Percentiles rank a stretch among this genome's conserved stretches.
phyloP scores from a whole-genome alignment of 2,329 filamentous ascomycete species.

The Talaromyces piceae region DNA sequence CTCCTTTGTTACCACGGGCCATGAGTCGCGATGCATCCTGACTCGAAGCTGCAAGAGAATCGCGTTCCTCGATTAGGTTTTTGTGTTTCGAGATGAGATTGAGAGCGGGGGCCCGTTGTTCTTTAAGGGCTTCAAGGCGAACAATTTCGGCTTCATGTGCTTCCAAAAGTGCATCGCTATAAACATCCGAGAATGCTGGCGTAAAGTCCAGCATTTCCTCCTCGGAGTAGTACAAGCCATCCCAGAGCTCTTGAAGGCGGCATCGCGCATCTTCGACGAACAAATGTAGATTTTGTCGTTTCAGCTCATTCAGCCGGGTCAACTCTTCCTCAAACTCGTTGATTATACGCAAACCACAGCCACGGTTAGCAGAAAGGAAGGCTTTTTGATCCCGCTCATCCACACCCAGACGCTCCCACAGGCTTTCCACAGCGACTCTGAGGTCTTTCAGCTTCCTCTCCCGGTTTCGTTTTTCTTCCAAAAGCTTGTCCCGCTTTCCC shows the following conservation, averaged over 20 bases:
- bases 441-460: slow-evolving; percentile 74
- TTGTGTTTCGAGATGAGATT: slow-evolving; percentile 77
- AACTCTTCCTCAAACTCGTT: slow-evolving; percentile 96
- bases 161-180: slow-evolving; percentile 88
- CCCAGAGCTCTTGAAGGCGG: slow-evolving; percentile 92
- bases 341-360: slow-evolving; percentile 83
- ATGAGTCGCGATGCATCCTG: slow-evolving; percentile 92
- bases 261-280: slow-evolving; percentile 92
- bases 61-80: slow-evolving; percentile 72
- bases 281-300: slow-evolving; percentile 86
- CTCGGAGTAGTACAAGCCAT: slow-evolving; percentile 85
- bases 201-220: slow-evolving; percentile 99
- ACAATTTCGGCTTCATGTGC: slow-evolving; percentile 89
- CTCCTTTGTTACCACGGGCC: slow-evolving; percentile 83
- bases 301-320: slow-evolving; percentile 77
- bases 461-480: slow-evolving; percentile 80
- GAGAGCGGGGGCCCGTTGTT: slow-evolving; percentile 79
- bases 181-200: slow-evolving; percentile 93
- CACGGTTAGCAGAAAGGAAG: slow-evolving; percentile 81
- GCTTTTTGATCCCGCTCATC: slow-evolving; percentile 75
- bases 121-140: slow-evolving; percentile 70
- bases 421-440: slow-evolving; percentile 65
- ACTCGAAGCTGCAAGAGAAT: slow-evolving; percentile 81
- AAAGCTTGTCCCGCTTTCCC: slow-evolving; percentile 68
- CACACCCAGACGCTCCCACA: slow-evolving; percentile 84